Base-by-base conservation (phyloP, 2,329 filamentous ascomycete species). In the Geosmithia putterillii region DNA sequence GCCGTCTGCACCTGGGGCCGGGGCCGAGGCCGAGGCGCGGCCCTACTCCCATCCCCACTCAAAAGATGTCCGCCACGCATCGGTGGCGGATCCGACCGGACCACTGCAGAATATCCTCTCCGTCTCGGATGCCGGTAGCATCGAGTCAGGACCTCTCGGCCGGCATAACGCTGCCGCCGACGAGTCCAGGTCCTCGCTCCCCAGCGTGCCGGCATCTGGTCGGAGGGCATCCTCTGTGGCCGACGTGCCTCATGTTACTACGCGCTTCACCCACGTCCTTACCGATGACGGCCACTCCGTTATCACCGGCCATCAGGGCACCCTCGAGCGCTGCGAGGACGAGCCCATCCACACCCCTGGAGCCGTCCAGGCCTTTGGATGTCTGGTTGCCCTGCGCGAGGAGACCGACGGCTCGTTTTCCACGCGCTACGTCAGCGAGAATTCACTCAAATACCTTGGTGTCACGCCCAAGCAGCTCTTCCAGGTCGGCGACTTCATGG, bases 321-420 rank as follows among this genome's bases (percentile, higher is more conserved):
- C 72, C 1, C 64, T 92, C 38, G 84, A 94, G 56, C 74, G 79
- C 42, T 95, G 88, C 55, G 88, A 95, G 59, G 88, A 95, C 54
- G 88, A 95, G 54, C 87, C 88, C 0, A 94, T 95, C 21, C 86
- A 90, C 50, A 82, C 87, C 1, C 88, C 88, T 1, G 87, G 87
- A 28, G 84, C 85, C 1, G 65, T 89, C 1, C 88, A 95, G 57
- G 71, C 76, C 1, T 95, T 94, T 51, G 88, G 88, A 1, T 69
- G 85, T 4, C 65, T 95, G 20, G 54, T 95, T 25, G 86, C 81
- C 1, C 60, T 95, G 18, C 74, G 80, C 43, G 83, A 89, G 57
- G 79, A 86, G 43, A 56, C 64, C 0, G 79, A 83, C 34, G 82
- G 81, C 3, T 76, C 74, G 35, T 72, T 92, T 10, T 57, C 76